Conservation (phyloP, 2,329 filamentous ascomycete species). For the Apiospora malaysiana region DNA sequence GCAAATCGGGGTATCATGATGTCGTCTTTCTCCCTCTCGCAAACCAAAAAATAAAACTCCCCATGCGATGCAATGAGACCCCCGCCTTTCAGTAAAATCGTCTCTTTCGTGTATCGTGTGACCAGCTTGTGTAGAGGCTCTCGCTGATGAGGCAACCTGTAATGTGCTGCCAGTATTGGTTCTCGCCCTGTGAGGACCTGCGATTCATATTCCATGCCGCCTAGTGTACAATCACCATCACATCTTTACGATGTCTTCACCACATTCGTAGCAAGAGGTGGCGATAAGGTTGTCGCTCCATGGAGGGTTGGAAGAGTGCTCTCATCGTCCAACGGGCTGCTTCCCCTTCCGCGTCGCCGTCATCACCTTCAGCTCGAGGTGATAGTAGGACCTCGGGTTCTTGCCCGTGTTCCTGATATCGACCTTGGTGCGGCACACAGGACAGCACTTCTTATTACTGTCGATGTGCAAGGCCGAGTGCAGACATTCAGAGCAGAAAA, state of each 20-base stretch:
- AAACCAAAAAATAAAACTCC: slow-evolving; percentile 13
- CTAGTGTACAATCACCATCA: slow-evolving; percentile 6
- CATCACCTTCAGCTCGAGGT: slow-evolving; percentile 68
- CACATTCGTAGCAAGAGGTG: slow-evolving; percentile 1
- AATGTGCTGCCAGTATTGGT: not conserved
- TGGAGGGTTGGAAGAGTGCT: not conserved
- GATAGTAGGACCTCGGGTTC: slow-evolving; percentile 57
- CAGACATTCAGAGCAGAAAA: slow-evolving; percentile 69
- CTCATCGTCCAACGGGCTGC: slow-evolving; percentile 33
- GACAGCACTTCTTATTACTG: slow-evolving; percentile 61
- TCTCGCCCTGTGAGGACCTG: not conserved
- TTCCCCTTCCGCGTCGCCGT: slow-evolving; percentile 61
- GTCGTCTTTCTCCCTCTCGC: not conserved
- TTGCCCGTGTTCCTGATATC: slow-evolving; percentile 52
- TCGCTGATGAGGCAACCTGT: not conserved
- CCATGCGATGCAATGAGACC: slow-evolving; percentile 19
- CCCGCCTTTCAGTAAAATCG: slow-evolving; percentile 3
- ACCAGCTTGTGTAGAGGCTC: not conserved
- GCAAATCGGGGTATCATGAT: slow-evolving; percentile 14
- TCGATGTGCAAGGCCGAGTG: slow-evolving; percentile 65
- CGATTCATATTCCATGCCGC: not conserved
- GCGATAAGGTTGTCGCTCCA: not conserved
- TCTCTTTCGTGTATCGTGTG: slow-evolving; percentile 15
- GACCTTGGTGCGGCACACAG: slow-evolving; percentile 67
- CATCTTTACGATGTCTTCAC: slow-evolving; percentile 16